These are phyloP conservation scores for Gypsophila paniculata DNA, from an alignment of 179 eudicot genomes.

Conservation along the genomic window DNA sequence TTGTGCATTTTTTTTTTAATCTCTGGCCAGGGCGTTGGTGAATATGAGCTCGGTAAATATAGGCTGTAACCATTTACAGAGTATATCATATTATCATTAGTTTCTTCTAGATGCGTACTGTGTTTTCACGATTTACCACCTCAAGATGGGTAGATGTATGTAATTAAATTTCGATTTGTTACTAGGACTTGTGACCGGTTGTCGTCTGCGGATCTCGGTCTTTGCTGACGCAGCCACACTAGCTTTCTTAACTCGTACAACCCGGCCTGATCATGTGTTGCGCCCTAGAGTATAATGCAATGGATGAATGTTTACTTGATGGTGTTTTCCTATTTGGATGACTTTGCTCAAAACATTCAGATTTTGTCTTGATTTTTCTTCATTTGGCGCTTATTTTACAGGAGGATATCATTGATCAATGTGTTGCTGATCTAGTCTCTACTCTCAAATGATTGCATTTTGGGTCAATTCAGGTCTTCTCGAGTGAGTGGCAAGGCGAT, in stretches of 20 bases:
- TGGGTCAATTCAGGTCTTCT: slow-evolving; percentile 21
- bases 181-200: background rate
- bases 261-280: no score
- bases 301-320: background rate
- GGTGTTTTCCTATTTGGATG: background rate
- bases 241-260: background rate
- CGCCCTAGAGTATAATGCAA: no score
- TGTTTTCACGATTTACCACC: background rate
- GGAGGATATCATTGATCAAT: slow-evolving; percentile 12
- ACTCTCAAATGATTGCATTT: slow-evolving; percentile 21
- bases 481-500: slow-evolving; percentile 12
- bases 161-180: background rate
- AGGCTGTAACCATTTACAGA: background rate
- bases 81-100: background rate
- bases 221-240: no score
- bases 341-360: background rate
- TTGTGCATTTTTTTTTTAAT: no score
- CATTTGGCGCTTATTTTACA: slow-evolving; percentile 6
- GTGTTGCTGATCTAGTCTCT: background rate
- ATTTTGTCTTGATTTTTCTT: slow-evolving; percentile 18
- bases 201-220: background rate
- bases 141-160: background rate
- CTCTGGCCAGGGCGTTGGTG: background rate
- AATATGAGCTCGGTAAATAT: background rate
- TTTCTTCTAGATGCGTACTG: background rate